Conservation (phyloP, 768 basidiomycete genomes). For the Mycena galopus region DNA sequence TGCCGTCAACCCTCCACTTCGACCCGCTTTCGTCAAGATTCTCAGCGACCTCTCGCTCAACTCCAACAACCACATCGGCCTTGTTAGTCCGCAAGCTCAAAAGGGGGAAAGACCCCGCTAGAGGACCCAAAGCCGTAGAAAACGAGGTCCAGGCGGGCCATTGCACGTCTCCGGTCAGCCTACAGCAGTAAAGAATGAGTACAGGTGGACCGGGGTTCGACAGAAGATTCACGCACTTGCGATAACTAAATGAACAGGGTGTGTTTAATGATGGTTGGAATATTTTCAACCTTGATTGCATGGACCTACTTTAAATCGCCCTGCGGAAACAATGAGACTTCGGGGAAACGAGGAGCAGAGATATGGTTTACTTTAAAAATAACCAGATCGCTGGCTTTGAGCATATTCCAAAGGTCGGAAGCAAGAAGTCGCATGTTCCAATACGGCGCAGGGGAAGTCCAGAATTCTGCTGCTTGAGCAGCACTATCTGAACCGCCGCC, state of each 20-base stretch:
- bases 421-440: conserved; percentile 76
- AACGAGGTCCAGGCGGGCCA: conserved; percentile 91
- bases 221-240: conserved; percentile 71
- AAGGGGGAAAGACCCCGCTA: conserved; percentile 84
- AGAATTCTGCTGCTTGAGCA: conserved; percentile 62
- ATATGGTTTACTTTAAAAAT: conserved; percentile 79
- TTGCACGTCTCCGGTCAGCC: conserved; percentile 87
- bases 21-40: conserved; percentile 72
- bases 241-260: conserved; percentile 63
- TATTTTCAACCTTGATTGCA: neutral
- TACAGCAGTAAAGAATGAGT: conserved; percentile 45
- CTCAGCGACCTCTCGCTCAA: conserved; percentile 77
- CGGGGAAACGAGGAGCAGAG: neutral
- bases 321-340: conserved; percentile 47
- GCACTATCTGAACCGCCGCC: conserved; percentile 53
- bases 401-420: conserved; percentile 60
- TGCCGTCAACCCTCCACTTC: conserved; percentile 86
- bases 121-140: conserved; percentile 78
- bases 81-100: conserved; percentile 94
- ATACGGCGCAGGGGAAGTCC: conserved; percentile 83
- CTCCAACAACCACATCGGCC: conserved; percentile 92
- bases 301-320: conserved; percentile 89
- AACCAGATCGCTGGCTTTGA: conserved; percentile 74
- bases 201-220: too few species aligned
- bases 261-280: neutral